Base-by-base conservation (phyloP, 2,329 filamentous ascomycete species). In the Pyrenochaeta sp. region DNA sequence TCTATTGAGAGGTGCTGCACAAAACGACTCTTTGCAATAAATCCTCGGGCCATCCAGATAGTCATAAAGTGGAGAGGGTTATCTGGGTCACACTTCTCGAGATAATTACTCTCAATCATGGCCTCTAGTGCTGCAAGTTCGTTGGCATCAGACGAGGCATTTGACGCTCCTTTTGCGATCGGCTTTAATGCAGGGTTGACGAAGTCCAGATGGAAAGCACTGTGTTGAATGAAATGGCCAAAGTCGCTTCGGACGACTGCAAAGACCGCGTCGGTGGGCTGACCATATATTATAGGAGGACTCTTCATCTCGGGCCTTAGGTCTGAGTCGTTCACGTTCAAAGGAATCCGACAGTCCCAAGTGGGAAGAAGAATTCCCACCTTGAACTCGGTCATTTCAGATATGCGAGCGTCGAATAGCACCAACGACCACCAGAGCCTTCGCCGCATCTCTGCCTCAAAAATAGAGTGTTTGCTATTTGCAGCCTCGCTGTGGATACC, bases 401-500 rank as follows among this genome's bases (percentile, higher is more conserved):
- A 18, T 79, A 73, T 77, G 3, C 80, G 77, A 29, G 77, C 67
- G 47, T 87, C 84, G 6, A 86, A 75, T 2, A 83, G 73, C 9
- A 83, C 66, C 8, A 87, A 74, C 41, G 84, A 80, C 72, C 81
- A 82, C 80, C 83, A 87, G 0, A 87, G 61, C 3, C 84, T 76
- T 7, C 84, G 77, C 11, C 83, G 77, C 72, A 85, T 77, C 63
- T 86, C 81, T 3, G 77, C 77, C 51, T 86, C 78, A 43, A 82
- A 84, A 0, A 78, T 73, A 1, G 74, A 73, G 3, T 86, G 58
- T 15, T 79, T 76, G 4, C 81, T 61, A 14, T 63, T 61, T 11
- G 67, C 57, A 68, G 77, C 55, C 79, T 88, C 85, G 7, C 78
- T 76, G 51, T 86, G 81, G 2, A 87, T 72, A 1, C 82, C 82